Conservation (phyloP, 768 basidiomycete genomes). For the Boletus sp. region DNA sequence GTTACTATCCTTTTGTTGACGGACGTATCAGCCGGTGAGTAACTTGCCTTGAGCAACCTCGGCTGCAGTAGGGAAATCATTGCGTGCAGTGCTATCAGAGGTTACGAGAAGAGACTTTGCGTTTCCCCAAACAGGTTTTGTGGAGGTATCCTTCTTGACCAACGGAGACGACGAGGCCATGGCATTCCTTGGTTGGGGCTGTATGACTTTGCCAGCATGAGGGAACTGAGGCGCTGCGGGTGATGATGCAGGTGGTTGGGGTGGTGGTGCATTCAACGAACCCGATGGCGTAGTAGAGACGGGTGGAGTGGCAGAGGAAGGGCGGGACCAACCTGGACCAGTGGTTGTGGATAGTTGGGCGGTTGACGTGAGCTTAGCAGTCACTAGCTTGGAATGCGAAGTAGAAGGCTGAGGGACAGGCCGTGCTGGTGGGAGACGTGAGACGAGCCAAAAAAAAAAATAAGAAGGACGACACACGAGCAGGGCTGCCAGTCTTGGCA, state of each 20-base stretch:
- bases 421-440: constrained; percentile 45
- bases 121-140: constrained; percentile 73
- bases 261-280: constrained; percentile 42
- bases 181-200: constrained; percentile 51
- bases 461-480: constrained; percentile 42
- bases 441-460: background rate
- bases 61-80: constrained; percentile 94
- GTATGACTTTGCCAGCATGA: constrained; percentile 63
- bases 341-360: constrained; percentile 55
- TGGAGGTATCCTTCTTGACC: constrained; percentile 30
- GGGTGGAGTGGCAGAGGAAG: constrained; percentile 69
- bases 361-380: constrained; percentile 78
- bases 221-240: constrained; percentile 49
- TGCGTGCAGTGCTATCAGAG: constrained; percentile 42
- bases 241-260: constrained; percentile 40
- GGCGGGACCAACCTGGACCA: constrained; percentile 74
- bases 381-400: constrained; percentile 78
- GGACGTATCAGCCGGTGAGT: background rate
- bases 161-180: constrained; percentile 30
- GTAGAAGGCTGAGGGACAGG: constrained; percentile 50
- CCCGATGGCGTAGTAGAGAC: constrained; percentile 46
- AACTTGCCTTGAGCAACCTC: constrained; percentile 84
- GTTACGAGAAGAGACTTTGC: constrained; percentile 38
- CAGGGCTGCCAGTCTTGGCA: constrained; percentile 49
- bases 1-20: constrained; percentile 8